Conservation (phyloP, 179 eudicot genomes). For the Carnegiea gigantea region DNA sequence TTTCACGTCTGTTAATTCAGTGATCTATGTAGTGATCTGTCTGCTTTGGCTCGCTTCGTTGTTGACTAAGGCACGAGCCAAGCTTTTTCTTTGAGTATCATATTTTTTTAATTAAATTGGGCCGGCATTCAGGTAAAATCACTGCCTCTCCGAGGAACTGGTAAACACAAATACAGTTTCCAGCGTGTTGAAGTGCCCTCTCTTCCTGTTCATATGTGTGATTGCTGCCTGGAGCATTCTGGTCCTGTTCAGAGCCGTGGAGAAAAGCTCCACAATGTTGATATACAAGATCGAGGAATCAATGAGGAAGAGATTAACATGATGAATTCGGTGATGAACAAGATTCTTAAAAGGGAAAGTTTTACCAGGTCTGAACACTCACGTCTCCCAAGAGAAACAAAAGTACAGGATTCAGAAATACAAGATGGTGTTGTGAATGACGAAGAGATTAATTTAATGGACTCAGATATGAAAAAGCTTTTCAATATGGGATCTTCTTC, state of each 20-base stretch:
- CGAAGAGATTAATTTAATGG: conserved; percentile 76
- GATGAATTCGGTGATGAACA: conserved; percentile 54
- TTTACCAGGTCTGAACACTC: conserved; percentile 10
- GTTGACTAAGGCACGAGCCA: background rate
- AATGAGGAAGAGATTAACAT: conserved; percentile 50
- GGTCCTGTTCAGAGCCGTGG: conserved; percentile 28
- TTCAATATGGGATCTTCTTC: conserved; percentile 40
- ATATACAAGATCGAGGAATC: conserved; percentile 33
- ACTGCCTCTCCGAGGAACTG: conserved; percentile 73
- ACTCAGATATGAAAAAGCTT: conserved; percentile 69
- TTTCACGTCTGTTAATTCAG: background rate
- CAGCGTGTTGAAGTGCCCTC: conserved; percentile 70
- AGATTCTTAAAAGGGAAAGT: conserved; percentile 35
- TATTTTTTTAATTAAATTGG: conserved; percentile 12
- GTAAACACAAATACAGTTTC: conserved; percentile 97
- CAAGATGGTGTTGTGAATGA: conserved; percentile 54
- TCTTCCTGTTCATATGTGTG: conserved; percentile 76
- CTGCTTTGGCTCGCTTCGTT: background rate
- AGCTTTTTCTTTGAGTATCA: conserved; percentile 10
- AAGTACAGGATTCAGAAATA: conserved; percentile 25
- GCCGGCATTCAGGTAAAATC: conserved; percentile 54
- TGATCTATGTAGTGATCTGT: too few species aligned
- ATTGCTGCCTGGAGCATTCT: conserved; percentile 84
- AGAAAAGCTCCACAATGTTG: conserved; percentile 25
- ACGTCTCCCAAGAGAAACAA: conserved; percentile 1